These are phyloP conservation scores for Cadophora malorum DNA, from an alignment of 2,329 filamentous ascomycete species.

Conservation along the genomic window DNA sequence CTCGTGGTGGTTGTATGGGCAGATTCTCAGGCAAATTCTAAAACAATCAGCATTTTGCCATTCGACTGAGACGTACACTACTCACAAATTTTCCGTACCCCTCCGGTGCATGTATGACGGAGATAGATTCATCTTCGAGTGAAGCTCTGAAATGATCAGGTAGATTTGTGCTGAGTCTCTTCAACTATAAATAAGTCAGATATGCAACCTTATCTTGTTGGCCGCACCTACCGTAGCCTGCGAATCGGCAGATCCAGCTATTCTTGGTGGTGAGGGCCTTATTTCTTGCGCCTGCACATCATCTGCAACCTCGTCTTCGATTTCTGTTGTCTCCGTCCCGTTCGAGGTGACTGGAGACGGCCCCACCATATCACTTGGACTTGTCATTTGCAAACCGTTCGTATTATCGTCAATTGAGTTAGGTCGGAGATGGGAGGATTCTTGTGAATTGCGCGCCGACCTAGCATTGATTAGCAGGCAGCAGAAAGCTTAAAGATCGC, in stretches of 20 bases:
- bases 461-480: slow-evolving; percentile 42
- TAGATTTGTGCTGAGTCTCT: slow-evolving; percentile 55
- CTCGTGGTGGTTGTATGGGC: slow-evolving; percentile 30
- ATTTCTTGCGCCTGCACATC: slow-evolving; percentile 54
- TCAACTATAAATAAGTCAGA: slow-evolving; percentile 40
- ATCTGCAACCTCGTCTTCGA: slow-evolving; percentile 77
- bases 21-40: slow-evolving; percentile 35
- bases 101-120: slow-evolving; percentile 88
- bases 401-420: slow-evolving; percentile 50
- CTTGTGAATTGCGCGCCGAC: slow-evolving; percentile 52
- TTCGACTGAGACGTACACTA: slow-evolving; percentile 25
- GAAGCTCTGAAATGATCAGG: slow-evolving; percentile 62
- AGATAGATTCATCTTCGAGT: slow-evolving; percentile 79
- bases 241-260: slow-evolving; percentile 40
- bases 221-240: slow-evolving; percentile 38
- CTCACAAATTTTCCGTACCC: slow-evolving; percentile 82
- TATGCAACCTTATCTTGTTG: slow-evolving; percentile 23
- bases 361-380: slow-evolving; percentile 74
- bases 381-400: slow-evolving; percentile 54
- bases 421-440: slow-evolving; percentile 59
- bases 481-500: slow-evolving; percentile 9
- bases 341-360: slow-evolving; percentile 87
- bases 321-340: slow-evolving; percentile 82
- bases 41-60: slow-evolving; percentile 26
- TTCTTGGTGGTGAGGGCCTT: slow-evolving; percentile 44